phyloP scores from a whole-genome alignment of 2,329 filamentous ascomycete genomes.

The Pyrenophora tritici-repentis region DNA sequence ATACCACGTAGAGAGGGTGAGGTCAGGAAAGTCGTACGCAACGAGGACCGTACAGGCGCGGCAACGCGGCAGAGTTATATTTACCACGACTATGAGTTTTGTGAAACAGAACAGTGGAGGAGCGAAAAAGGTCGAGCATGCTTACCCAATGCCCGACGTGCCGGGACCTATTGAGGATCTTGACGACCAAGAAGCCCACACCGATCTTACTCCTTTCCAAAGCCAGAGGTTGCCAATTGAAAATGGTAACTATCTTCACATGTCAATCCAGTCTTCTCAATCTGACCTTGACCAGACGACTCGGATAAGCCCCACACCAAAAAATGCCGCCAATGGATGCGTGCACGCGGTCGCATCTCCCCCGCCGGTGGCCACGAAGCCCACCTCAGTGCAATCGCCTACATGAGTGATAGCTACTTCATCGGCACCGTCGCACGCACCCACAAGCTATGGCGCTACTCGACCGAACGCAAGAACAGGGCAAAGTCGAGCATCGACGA shows the following conservation, averaged over 20 bases:
- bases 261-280: background rate
- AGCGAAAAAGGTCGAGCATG: constrained; percentile 66
- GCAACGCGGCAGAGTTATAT: constrained; percentile 86
- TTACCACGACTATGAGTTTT: constrained; percentile 94
- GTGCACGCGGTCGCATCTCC: constrained; percentile 74
- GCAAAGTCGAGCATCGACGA: constrained; percentile 49
- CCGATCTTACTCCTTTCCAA: constrained; percentile 59
- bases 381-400: constrained; percentile 86
- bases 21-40: constrained; percentile 86
- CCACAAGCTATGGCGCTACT: constrained; percentile 79
- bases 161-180: constrained; percentile 51
- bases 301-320: constrained; percentile 65
- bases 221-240: constrained; percentile 61
- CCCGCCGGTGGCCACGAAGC: constrained; percentile 74
- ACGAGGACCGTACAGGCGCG: constrained; percentile 95
- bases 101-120: constrained; percentile 67
- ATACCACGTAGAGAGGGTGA: constrained; percentile 92
- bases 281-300: constrained; percentile 44
- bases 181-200: constrained; percentile 38
- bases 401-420: constrained; percentile 92
- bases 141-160: constrained; percentile 58
- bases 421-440: constrained; percentile 85
- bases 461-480: constrained; percentile 50
- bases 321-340: constrained; percentile 71
- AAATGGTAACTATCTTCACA: constrained; percentile 51